Evolutionary conservation across 2,329 filamentous ascomycete species (phyloP), one percentile per base, ranked within the genome.

Genomic region (Plenodomus lindquistii): DNA sequence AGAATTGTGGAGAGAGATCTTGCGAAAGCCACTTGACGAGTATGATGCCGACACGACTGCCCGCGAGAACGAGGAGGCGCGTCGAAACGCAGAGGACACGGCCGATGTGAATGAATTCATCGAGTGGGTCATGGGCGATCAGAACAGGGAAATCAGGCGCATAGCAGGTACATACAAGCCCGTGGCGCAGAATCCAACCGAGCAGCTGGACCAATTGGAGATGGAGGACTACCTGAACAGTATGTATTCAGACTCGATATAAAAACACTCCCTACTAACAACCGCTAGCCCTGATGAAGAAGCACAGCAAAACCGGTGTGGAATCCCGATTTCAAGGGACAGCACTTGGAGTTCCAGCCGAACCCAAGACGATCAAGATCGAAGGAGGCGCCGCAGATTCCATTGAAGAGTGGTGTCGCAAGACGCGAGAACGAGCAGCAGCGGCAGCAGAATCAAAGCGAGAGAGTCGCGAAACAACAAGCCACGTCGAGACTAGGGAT

Each of bases 241-340:
- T 74, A 62, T 45, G 70, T 8, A 55, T 13, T 1, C 18, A n/a
- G n/a, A 5, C n/a, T 21, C 1, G 16, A 5, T 8, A 16, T 15
- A 35, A 8, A 5, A 11, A 17, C 7, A 13, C 20, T 43, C 63
- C 44, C 66, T 40, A 29, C 52, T 63, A 45, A 62, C 52, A 22
- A 20, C 16, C 29, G 20, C 41, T 57, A 89, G 88, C 85, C 4
- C 77, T 97, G 36, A 97, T 96, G 73, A 94, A 92, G 75, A 96
- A 95, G 67, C 89, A 96, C 71, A 91, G 87, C 75, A 95, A 94
- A 62, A 89, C 88, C 1, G 89, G 88, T 54, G 91, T 95, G 64
- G 91, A 96, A 65, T 86, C 87, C 9, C 87, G 93, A 63, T 96
- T 91, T 70, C 84, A 87, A 59, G 91, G 90, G 22, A 96, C 93